Evolutionary conservation across 2,329 filamentous ascomycete species (phyloP), one percentile per base, ranked within the genome.

Genomic region (Tolypocladium guangdongense): DNA sequence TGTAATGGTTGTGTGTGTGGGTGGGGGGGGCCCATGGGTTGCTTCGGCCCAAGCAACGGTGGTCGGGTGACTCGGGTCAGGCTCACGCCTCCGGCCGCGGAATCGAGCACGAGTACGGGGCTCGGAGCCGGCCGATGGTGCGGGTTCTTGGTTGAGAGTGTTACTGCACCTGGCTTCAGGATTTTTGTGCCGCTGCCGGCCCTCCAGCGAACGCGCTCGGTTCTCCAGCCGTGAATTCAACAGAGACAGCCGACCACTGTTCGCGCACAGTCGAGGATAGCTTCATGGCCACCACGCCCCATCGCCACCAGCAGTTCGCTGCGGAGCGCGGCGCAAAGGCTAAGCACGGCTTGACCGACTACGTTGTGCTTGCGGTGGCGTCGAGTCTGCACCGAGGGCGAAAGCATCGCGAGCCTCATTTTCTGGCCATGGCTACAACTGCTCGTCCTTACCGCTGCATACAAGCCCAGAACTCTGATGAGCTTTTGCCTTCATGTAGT

Each of bases 111-210:
- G 32, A 36, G 24, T 3, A 41, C 41, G 51, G 52, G 41, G 49
- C 45, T 49, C 55, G 55, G 55, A 55, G 54, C 53, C 53, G 54
- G 55, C 54, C 51, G 52, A 56, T 37, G 53, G 35, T 18, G 24
- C 24, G 41, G 43, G 8, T 16, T 45, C 24, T 11, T 2, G 22
- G 24, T 50, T 41, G 50, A 12, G 48, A n/a, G 35, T 24, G 30
- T 22, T 24, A 22, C 30, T 49, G 38, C 48, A 35, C n/a, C 3
- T 22, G 3, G 48, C n/a, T 37, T 20, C 48, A 38, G 18, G 48
- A 37, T 24, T 16, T 38, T 38, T 49, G 48, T 35, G 48, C 33
- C 48, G 35, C 32, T 6, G 32, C 32, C 16, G 20, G 32, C 32
- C 22, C 47, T 20, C 10, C 24, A 20, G 14, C 14, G 7, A 36